Base-by-base conservation (phyloP, 345 rosid species). In the Citrus trifoliata region DNA sequence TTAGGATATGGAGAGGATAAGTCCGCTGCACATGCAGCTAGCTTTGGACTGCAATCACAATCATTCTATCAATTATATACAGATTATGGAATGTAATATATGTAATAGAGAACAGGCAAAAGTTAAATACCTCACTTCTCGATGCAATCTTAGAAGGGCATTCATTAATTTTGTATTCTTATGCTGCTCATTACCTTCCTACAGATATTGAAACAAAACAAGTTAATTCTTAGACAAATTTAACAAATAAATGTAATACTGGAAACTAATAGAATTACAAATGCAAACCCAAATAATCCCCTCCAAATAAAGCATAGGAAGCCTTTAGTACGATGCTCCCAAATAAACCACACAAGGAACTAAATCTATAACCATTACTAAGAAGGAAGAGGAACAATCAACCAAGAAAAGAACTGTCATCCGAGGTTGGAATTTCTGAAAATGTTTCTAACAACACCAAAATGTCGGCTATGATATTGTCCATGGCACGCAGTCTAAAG, bases 11-110 rank as follows among this genome's bases (percentile, higher is more conserved):
- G 86, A 56, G 95, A 89, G 74, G 99, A 91, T 37, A 96, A 79
- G 78, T 96, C 99, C 28, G 98, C 97, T 62, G 98, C 97, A 86
- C 97, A 91, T 61, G 97, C 97, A 75, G 98, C 98, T 74, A 96
- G 86, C 85, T 93, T 96, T 30, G 98, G 97, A 86, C 99, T 96
- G 93, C 92, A 89, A 79, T 70, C 67, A 87, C 78, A 78, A 56
- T 67, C 81, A 65, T 79, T 68, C 77, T 67, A 62, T 80, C 74
- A 78, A 76, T 69, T 65, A 76, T 30, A 64, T 40, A 35, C 74
- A 70, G 77, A 62, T 9, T 59, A 79, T n/a, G 58, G 35, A 37
- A 77, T 24, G 12, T 53, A 62, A 30, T 42, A 19, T 32, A 74
- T 63, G 59, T 18, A 75, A 68, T 76, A 46, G 69, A 48, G 60